Conservation (phyloP, 2,329 filamentous ascomycete species). For the Exophiala spinifera region DNA sequence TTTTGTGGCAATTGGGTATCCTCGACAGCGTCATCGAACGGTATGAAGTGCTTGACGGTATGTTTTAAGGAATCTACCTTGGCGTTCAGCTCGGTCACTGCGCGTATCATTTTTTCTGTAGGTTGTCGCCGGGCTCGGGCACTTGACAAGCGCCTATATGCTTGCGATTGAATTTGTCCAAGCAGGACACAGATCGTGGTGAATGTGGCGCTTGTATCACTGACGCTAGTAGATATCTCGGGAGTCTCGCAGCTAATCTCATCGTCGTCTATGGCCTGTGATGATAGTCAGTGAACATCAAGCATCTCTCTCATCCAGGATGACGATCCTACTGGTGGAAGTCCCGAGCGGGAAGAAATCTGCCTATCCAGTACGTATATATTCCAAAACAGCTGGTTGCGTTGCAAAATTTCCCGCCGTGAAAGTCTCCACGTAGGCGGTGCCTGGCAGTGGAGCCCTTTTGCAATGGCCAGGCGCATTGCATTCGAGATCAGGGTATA, state of each 20-base stretch:
- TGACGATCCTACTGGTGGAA: constrained; percentile 5
- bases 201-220: background rate
- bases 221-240: background rate
- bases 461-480: background rate
- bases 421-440: background rate
- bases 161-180: constrained; percentile 5
- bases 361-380: constrained; percentile 4
- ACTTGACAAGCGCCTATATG: background rate
- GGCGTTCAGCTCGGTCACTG: background rate
- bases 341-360: constrained; percentile 3
- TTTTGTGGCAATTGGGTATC: constrained; percentile 1
- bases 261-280: constrained; percentile 3
- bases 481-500: constrained; percentile 3
- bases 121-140: constrained; percentile 3
- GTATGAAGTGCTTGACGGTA: background rate
- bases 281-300: background rate
- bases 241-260: constrained; percentile 2
- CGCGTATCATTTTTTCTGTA: constrained; percentile 1
- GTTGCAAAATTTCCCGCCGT: constrained; percentile 1
- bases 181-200: background rate
- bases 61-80: background rate
- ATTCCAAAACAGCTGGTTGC: constrained; percentile 5
- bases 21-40: constrained; percentile 1
- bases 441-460: constrained; percentile 3
- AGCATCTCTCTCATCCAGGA: background rate